Evolutionary conservation across 352 stramenopile genomes (phyloP).

Genomic region (Globisporangium nodosum): DNA sequence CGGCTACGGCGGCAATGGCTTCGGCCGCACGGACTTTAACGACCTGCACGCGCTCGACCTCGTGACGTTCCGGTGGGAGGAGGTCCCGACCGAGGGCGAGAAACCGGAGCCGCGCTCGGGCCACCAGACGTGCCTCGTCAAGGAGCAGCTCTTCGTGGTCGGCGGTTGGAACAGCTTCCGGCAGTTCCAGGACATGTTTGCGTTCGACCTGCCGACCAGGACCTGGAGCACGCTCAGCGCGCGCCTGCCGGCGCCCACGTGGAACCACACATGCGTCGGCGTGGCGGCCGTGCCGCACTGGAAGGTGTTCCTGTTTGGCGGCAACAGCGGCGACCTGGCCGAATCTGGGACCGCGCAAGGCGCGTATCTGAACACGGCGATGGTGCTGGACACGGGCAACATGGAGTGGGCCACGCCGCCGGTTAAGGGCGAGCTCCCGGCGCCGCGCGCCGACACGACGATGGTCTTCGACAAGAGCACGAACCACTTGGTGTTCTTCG

Average conservation of each 20-base stretch:
- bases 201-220: constrained; percentile 85
- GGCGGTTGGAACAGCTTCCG: constrained; percentile 95
- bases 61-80: constrained; percentile 88
- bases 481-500: constrained; percentile 93
- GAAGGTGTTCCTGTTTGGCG: constrained; percentile 98
- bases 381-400: constrained; percentile 89
- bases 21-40: constrained; percentile 93
- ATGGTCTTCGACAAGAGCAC: constrained; percentile 91
- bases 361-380: constrained; percentile 86
- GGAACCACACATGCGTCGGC: constrained; percentile 93
- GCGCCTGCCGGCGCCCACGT: constrained; percentile 67
- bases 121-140: constrained; percentile 89
- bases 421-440: constrained; percentile 74
- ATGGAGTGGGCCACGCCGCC: constrained; percentile 70
- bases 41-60: constrained; percentile 92
- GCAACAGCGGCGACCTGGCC: constrained; percentile 92
- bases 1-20: constrained; percentile 95
- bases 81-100: constrained; percentile 81
- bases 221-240: constrained; percentile 78
- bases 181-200: constrained; percentile 95
- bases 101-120: constrained; percentile 90
- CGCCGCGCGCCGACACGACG: constrained; percentile 88
- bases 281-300: constrained; percentile 95
- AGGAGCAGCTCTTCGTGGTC: constrained; percentile 92
- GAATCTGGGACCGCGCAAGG: constrained; percentile 85